A percentile compares a stretch with the other conserved stretches of the same genome.
Evolutionary conservation across 2,329 filamentous ascomycete species (phyloP).

Genomic region (Aspergillus fructus): DNA sequence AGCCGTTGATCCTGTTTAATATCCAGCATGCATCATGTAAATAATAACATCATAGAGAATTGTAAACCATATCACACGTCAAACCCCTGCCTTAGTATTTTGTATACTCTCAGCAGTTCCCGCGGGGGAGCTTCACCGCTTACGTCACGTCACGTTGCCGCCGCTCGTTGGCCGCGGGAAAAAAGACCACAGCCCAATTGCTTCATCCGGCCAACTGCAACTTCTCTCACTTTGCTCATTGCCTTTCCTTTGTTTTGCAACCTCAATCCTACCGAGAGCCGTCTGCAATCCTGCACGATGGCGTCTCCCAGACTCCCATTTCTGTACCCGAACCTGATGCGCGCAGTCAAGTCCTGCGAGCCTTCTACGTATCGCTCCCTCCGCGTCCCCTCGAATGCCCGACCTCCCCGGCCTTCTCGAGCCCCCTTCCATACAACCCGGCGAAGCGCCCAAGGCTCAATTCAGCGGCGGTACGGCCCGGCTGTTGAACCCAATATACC

Average conservation of each 20-base stretch:
- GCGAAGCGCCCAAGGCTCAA: constrained; percentile 37
- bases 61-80: background rate
- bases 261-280: background rate
- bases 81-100: no score
- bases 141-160: constrained; percentile 29
- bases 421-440: constrained; percentile 38
- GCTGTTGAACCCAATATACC: constrained; percentile 44
- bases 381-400: constrained; percentile 31
- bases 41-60: constrained; percentile 3
- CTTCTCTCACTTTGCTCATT: background rate
- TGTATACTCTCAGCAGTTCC: constrained; percentile 1
- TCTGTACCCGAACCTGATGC: constrained; percentile 67
- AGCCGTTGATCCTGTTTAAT: constrained; percentile 29
- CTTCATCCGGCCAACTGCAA: constrained; percentile 9
- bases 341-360: constrained; percentile 53
- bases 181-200: constrained; percentile 7
- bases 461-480: constrained; percentile 47
- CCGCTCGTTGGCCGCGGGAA: constrained; percentile 26
- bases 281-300: constrained; percentile 47
- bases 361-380: constrained; percentile 45
- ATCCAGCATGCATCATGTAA: background rate
- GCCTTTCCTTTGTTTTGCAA: constrained; percentile 12
- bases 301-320: constrained; percentile 64
- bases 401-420: constrained; percentile 17
- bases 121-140: constrained; percentile 24